Percentiles rank a stretch among this genome's conserved stretches.
These are phyloP conservation scores for Geoglossum glabrum DNA, from an alignment of 495 filamentous ascomycete genomes.

Conservation along the genomic window DNA sequence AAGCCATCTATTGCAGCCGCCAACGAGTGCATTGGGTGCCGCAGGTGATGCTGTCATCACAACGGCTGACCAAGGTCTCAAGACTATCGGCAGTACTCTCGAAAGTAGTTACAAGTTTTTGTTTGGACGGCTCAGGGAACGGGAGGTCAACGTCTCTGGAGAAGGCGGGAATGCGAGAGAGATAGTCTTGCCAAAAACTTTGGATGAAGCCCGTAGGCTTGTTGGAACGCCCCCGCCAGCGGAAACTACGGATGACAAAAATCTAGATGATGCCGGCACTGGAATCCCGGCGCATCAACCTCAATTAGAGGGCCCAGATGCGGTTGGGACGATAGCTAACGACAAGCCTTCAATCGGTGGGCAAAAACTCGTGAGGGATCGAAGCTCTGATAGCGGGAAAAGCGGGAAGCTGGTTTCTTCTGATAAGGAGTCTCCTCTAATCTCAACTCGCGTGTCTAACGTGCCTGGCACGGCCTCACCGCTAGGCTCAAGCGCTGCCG, in stretches of 20 bases:
- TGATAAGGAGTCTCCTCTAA: constrained; percentile 13
- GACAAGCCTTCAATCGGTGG: constrained; percentile 45
- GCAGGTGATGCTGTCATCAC: constrained; percentile 67
- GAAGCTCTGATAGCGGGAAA: constrained; percentile 54
- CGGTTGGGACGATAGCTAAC: constrained; percentile 13
- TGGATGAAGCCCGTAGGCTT: constrained; percentile 79
- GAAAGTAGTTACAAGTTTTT: constrained; percentile 87
- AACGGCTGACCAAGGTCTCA: constrained; percentile 76
- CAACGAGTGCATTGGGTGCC: constrained; percentile 56
- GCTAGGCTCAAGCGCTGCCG: constrained; percentile 33
- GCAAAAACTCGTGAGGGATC: constrained; percentile 38
- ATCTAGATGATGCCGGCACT: constrained; percentile 17
- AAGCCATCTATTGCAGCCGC: constrained; percentile 67
- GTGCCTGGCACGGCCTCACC: constrained; percentile 14
- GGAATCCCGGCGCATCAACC: constrained; percentile 9
- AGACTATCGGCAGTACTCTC: constrained; percentile 70
- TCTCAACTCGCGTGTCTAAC: not conserved
- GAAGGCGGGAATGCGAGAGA: constrained; percentile 20
- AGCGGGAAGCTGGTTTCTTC: constrained; percentile 36
- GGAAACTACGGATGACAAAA: constrained; percentile 20
- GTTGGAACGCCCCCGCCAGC: constrained; percentile 46
- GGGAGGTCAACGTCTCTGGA: constrained; percentile 21
- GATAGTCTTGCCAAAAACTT: constrained; percentile 48
- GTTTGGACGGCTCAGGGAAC: constrained; percentile 69
- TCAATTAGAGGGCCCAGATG: constrained; percentile 8